Percentiles rank a stretch among this genome's conserved stretches.
Conservation (phyloP, 768 basidiomycete species). For the Xanthoconium stramineum region DNA sequence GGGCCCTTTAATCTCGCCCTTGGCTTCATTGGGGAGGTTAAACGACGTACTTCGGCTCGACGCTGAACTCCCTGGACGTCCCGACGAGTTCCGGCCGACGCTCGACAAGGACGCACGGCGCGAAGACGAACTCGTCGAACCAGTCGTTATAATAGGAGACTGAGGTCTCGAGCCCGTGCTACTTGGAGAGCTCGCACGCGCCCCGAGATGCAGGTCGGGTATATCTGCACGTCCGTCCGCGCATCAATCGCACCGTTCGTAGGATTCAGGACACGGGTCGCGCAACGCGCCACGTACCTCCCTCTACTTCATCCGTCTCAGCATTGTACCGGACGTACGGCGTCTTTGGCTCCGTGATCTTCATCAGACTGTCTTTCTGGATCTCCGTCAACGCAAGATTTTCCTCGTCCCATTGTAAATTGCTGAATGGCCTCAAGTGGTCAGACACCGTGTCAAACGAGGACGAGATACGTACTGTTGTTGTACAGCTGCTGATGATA, state of each 20-base stretch:
- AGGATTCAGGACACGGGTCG: too few relatives aligned
- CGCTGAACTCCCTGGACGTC: constrained; percentile 59
- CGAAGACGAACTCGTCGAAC: constrained; percentile 61
- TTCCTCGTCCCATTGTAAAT: constrained; percentile 92
- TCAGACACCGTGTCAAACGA: neutral
- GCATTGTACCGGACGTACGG: constrained; percentile 92
- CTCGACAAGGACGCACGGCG: constrained; percentile 75
- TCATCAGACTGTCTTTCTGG: constrained; percentile 95
- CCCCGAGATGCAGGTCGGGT: constrained; percentile 65
- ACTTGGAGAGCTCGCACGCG: constrained; percentile 34
- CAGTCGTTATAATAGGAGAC: constrained; percentile 59
- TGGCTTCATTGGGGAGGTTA: constrained; percentile 69
- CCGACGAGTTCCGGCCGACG: constrained; percentile 48
- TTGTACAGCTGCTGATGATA: constrained; percentile 36
- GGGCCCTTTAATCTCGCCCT: constrained; percentile 53
- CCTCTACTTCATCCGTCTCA: constrained; percentile 79
- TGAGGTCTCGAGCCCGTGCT: constrained; percentile 42
- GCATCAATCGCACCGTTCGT: neutral
- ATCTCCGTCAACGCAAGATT: constrained; percentile 91
- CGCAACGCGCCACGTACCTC: constrained; percentile 50
- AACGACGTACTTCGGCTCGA: constrained; percentile 83
- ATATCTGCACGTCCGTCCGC: constrained; percentile 54
- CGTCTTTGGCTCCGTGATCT: constrained; percentile 97
- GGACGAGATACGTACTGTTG: constrained; percentile 49
- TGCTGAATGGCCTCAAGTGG: constrained; percentile 34